phyloP scores from a whole-genome alignment of 2,329 filamentous ascomycete species.

The Incumbomyces lentus region DNA sequence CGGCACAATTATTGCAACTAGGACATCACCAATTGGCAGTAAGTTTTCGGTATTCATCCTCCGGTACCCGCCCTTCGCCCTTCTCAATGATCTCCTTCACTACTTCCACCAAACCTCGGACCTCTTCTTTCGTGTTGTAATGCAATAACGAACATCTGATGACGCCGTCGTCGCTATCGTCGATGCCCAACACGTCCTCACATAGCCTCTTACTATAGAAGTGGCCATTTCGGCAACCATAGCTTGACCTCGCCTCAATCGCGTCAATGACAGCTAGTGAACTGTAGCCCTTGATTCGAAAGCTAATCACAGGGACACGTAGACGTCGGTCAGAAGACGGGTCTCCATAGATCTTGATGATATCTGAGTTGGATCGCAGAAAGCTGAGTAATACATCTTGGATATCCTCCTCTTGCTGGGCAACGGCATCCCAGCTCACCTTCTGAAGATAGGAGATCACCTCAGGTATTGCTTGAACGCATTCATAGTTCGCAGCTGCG shows the following conservation, averaged over 20 bases:
- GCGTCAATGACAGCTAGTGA: slow-evolving; percentile 46
- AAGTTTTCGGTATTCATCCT: slow-evolving; percentile 12
- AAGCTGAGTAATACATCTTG: slow-evolving; percentile 52
- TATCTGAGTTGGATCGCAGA: slow-evolving; percentile 38
- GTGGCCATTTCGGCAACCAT: slow-evolving; percentile 56
- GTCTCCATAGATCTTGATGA: slow-evolving; percentile 51
- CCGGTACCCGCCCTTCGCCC: slow-evolving; percentile 12
- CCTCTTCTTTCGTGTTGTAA: slow-evolving; percentile 50
- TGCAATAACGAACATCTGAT: slow-evolving; percentile 62
- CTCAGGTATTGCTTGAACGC: slow-evolving; percentile 50
- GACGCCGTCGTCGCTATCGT: slow-evolving; percentile 50
- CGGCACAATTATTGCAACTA: no score
- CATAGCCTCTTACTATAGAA: slow-evolving; percentile 59
- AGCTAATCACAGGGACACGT: slow-evolving; percentile 58
- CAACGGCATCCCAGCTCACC: slow-evolving; percentile 42
- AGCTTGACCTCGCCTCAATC: slow-evolving; percentile 48
- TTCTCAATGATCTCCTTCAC: slow-evolving; percentile 20
- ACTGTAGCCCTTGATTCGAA: slow-evolving; percentile 47
- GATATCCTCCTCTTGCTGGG: slow-evolving; percentile 50
- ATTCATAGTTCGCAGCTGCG: slow-evolving; percentile 61
- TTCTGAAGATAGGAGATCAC: slow-evolving; percentile 51
- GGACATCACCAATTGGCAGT: slow-evolving; percentile 13
- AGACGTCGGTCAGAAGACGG: slow-evolving; percentile 36
- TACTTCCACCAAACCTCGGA: slow-evolving; percentile 19
- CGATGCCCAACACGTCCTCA: slow-evolving; percentile 47